Evolutionary conservation across 2,329 filamentous ascomycete genomes (phyloP), one percentile per base, ranked within the genome.

Genomic region (Penicillium rolfsii): DNA sequence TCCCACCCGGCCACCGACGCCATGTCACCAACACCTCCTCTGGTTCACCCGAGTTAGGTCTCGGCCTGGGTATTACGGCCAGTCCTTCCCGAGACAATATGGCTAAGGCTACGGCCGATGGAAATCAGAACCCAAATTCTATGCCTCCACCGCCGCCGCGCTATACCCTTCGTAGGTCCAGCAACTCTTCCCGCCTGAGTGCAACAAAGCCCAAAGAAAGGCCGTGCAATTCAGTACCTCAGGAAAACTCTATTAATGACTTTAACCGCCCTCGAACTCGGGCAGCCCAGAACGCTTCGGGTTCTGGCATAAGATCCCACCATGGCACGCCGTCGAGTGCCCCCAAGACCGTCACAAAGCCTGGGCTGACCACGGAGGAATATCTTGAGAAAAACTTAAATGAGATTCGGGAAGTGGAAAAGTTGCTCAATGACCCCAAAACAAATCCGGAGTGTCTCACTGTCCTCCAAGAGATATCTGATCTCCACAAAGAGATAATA

Each of bases 21-120:
- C n/a, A 52, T 40, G 24, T 35, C 24, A 8, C 9, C 35, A 26
- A 28, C 11, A 11, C 9, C 14, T 28, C 30, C 8, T 19, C 22
- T 1, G 24, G 33, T 24, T 30, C 57, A 12, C 24, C 28, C 1
- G 19, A 46, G 19, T 19, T 22, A 22, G 57, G 57, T 5, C 24
- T 58, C 4, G 57, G 57, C 1, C 16, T 58, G 11, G 50, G 41
- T 9, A 41, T 58, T 22, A 40, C 50, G 6, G 43, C 41, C 5
- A 54, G 50, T 16, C 50, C 57, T 5, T 1, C 7, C 52, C 19
- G 30, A 26, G 24, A 30, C 26, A 14, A 19, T 30, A 19, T 41
- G 3, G 5, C 43, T 12, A 22, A 28, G 5, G 12, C 26, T n/a
- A 19, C 28, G 11, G 12, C 24, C 5, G 8, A 45, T 28, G 11